Conservation (phyloP, 768 basidiomycete species). For the Tulasnella sp. region DNA sequence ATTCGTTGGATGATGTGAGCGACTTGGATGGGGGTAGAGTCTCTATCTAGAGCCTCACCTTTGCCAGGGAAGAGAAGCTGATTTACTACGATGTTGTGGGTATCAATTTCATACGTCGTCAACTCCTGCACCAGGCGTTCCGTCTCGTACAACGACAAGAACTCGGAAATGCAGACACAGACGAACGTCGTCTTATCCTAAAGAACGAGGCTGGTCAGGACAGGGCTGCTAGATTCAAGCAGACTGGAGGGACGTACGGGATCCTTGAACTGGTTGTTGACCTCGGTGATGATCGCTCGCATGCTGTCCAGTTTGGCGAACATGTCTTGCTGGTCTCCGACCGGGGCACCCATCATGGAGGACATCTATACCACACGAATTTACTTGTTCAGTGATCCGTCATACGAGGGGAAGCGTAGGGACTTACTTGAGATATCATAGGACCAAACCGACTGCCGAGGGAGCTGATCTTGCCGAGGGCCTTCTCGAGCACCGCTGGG, state of each 20-base stretch:
- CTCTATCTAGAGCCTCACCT: conserved; percentile 48
- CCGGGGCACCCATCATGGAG: conserved; percentile 90
- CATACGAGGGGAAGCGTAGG: conserved; percentile 35
- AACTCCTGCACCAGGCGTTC: conserved; percentile 96
- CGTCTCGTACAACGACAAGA: conserved; percentile 96
- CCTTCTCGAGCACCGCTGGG: conserved; percentile 96
- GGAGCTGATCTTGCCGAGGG: conserved; percentile 86
- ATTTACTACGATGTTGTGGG: conserved; percentile 98
- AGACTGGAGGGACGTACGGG: conserved; percentile 55
- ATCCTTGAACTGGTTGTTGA: conserved; percentile 99
- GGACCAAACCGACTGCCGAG: conserved; percentile 95
- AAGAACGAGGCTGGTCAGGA: background rate
- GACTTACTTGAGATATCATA: conserved; percentile 77
- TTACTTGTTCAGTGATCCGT: background rate
- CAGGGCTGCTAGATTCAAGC: background rate
- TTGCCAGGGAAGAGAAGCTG: conserved; percentile 92
- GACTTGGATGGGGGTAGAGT: background rate
- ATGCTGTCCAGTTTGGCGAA: conserved; percentile 97
- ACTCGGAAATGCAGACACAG: conserved; percentile 98
- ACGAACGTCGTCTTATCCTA: conserved; percentile 99
- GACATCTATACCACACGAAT: conserved; percentile 61
- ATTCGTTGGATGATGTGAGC: background rate
- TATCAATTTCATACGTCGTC: conserved; percentile 92
- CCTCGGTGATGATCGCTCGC: conserved; percentile 95
- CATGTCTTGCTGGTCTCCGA: conserved; percentile 93